Base-by-base conservation (phyloP, 768 basidiomycete species). In the Podaxis sp. region DNA sequence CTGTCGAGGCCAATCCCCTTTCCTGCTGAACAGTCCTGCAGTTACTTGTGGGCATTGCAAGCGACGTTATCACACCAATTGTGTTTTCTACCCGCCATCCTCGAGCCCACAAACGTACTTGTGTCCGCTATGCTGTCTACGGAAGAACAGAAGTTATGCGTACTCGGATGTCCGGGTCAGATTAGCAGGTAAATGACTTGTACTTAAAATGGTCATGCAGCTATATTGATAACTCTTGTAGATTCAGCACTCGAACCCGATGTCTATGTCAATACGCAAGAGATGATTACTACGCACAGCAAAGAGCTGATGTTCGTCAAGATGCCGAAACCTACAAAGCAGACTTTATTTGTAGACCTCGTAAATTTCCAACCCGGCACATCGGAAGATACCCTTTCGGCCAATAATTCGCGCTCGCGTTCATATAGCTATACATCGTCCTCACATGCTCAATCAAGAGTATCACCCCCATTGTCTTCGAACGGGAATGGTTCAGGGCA, bases 71-170 rank as follows among this genome's bases (percentile, higher is more conserved):
- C 91, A 93, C 65, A 81, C 80, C 14, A 83, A 82, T 9, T 93
- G 91, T 62, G 90, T 93, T 13, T 90, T 89, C 73, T 89, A 81
- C 71, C 83, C 86, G 2, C 68, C 67, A 51, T 61, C 68, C 64
- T 66, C 67, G 68, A 64, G 62, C 55, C 51, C 61, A 70, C 64
- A 63, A 53, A 61, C 64, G 68, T 64, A 65, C 66, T n/a, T 90
- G 62, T 93, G 92, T 66, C 91, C 91, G 0, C 70, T 93, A 18
- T 93, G 92, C 68, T 87, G 86, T 70, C 71, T 92, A 65, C 82
- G 89, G 54, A 91, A 89, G 76, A 88, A 85, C 61, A 80, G 81
- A 61, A 72, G 75, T 5, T 94, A 93, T 66, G 81, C 81, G 27
- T 87, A 86, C 67, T 89, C 90, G 0, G 89, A 93, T 66, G 82